Conservation (phyloP, 305 asterid genomes). For the Caryopteris hybrid region DNA sequence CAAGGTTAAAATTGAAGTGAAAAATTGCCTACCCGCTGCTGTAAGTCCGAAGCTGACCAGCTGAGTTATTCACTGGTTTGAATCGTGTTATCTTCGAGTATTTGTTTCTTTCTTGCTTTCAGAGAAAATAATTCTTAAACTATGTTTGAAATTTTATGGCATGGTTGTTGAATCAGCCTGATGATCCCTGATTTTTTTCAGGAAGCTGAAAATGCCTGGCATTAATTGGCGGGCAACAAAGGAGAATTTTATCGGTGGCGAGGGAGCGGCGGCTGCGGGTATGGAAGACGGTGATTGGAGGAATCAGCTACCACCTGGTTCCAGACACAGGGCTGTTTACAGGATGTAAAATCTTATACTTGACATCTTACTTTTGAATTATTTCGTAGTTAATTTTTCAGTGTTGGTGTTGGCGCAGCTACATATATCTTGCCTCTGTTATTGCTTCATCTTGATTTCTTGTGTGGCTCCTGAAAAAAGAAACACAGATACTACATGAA, state of each 20-base stretch:
- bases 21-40: too few species aligned
- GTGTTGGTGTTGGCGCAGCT: background rate
- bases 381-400: background rate
- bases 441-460: background rate
- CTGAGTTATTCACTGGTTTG: background rate
- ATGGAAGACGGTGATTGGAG: conserved; percentile 78
- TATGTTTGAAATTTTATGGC: background rate
- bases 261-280: conserved; percentile 34
- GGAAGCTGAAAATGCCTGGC: conserved; percentile 38
- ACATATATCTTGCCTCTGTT: background rate
- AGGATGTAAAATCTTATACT: conserved; percentile 46
- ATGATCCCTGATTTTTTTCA: background rate
- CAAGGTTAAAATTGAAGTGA: too few species aligned
- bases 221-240: conserved; percentile 59
- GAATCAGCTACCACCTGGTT: conserved; percentile 53
- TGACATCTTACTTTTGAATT: background rate
- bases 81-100: background rate
- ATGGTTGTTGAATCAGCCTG: background rate
- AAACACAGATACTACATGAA: too few species aligned
- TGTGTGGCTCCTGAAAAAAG: background rate
- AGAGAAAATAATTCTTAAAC: background rate
- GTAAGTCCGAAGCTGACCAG: too few species aligned
- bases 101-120: background rate
- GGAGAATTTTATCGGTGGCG: conserved; percentile 48
- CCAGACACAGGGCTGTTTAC: conserved; percentile 72